Conservation (phyloP, 345 rosid species). For the Salix koriyanagi region DNA sequence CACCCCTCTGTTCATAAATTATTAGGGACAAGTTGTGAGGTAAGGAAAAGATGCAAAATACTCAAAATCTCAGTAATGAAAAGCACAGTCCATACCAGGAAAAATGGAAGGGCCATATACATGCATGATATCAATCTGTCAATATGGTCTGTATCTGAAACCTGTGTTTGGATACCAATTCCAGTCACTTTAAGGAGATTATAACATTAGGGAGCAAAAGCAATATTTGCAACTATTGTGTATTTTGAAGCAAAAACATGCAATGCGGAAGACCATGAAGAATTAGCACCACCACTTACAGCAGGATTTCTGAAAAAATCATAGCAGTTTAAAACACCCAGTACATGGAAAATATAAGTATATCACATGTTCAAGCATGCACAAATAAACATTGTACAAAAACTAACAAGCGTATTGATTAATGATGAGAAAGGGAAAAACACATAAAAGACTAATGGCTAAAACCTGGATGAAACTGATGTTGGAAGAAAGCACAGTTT, state of each 20-base stretch:
- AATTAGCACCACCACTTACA: not conserved
- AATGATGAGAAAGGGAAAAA: not conserved
- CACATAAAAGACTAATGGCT: not conserved
- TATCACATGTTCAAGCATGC: not conserved
- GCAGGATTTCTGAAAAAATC: not conserved
- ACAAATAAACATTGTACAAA: not conserved
- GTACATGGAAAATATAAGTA: not conserved
- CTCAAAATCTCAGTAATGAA: not conserved
- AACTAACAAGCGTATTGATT: not conserved
- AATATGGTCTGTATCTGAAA: slow-evolving; percentile 85
- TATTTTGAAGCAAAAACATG: not conserved
- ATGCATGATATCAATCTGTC: slow-evolving; percentile 94
- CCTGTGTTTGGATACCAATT: slow-evolving; percentile 44
- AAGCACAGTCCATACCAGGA: slow-evolving; percentile 50
- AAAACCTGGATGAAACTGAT: not conserved
- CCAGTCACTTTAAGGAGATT: not conserved
- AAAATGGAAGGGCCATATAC: slow-evolving; percentile 89
- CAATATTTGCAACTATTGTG: not conserved
- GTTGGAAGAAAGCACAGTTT: not conserved
- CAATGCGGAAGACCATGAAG: not conserved
- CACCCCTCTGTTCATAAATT: slow-evolving; percentile 64
- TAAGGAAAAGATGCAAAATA: slow-evolving; percentile 7
- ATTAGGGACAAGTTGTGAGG: slow-evolving; percentile 5
- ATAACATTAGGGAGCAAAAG: not conserved
- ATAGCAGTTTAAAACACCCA: not conserved